These are phyloP conservation scores for Aspergillus cavernicola DNA, from an alignment of 495 filamentous ascomycete species.

Conservation along the genomic window DNA sequence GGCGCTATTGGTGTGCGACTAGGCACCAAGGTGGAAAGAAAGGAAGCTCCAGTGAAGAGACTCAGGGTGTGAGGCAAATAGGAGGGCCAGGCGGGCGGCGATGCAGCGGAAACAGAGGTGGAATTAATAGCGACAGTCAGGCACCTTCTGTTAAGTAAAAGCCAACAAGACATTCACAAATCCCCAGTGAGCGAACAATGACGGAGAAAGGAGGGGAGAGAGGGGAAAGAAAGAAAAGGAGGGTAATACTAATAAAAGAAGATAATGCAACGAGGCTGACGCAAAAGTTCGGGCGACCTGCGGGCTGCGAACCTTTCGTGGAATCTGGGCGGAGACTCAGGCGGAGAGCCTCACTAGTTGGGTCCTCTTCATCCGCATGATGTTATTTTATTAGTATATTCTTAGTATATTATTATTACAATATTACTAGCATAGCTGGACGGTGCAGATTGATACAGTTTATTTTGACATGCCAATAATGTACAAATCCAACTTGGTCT, in stretches of 20 bases:
- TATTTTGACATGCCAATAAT: too few relatives aligned
- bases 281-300: constrained; percentile 9
- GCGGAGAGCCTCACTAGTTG: constrained; percentile 10
- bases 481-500: background rate
- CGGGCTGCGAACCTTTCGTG: background rate
- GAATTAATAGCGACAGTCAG: constrained; percentile 21
- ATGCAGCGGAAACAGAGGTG: constrained; percentile 9
- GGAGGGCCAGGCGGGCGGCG: constrained; percentile 8
- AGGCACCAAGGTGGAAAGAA: background rate
- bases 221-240: background rate
- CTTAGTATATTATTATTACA: too few relatives aligned
- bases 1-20: constrained; percentile 7
- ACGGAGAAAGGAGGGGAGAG: too few relatives aligned
- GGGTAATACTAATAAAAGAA: too few relatives aligned
- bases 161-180: constrained; percentile 33
- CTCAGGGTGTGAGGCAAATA: background rate
- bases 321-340: background rate
- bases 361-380: too few relatives aligned
- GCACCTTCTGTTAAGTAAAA: constrained; percentile 29
- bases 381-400: too few relatives aligned
- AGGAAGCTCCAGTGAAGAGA: background rate
- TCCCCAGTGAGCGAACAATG: constrained; percentile 15
- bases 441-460: too few relatives aligned
- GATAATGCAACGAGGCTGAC: constrained; percentile 7
- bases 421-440: too few relatives aligned